Conservation (phyloP, 1,284 basidiomycete species). For the Heterobasidion parviporum region DNA sequence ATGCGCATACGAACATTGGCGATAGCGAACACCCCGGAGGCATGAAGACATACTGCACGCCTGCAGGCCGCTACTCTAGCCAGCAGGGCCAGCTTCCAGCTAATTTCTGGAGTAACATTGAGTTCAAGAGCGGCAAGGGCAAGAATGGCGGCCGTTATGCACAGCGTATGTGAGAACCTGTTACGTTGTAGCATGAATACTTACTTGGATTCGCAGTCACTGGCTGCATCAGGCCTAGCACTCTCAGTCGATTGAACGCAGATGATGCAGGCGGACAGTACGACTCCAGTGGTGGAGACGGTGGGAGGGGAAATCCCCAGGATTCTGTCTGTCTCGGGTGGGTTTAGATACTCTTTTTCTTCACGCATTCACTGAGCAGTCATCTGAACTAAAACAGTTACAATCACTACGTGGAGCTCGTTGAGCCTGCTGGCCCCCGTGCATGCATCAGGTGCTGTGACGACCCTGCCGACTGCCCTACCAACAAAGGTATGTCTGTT, state of each 20-base stretch:
- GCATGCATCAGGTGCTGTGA: constrained; percentile 46
- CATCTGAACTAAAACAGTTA: constrained; percentile 21
- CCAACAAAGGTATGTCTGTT: constrained; percentile 26
- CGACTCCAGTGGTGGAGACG: constrained; percentile 40
- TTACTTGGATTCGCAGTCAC: constrained; percentile 26
- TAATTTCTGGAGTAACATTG: constrained; percentile 39
- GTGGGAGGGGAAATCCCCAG: constrained; percentile 36
- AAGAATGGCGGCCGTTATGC: constrained; percentile 27
- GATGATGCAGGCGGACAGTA: constrained; percentile 41
- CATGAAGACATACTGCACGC: constrained; percentile 40
- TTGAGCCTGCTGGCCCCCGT: constrained; percentile 34
- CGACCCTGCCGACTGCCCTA: constrained; percentile 35
- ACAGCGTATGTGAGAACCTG: constrained; percentile 24
- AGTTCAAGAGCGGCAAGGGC: constrained; percentile 30
- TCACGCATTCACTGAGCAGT: no score
- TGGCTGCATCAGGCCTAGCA: constrained; percentile 36
- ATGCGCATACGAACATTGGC: constrained; percentile 40
- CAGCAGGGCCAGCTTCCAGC: constrained; percentile 33
- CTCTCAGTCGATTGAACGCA: constrained; percentile 31
- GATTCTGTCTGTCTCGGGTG: constrained; percentile 39
- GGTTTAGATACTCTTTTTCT: constrained; percentile 5
- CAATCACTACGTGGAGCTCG: constrained; percentile 42
- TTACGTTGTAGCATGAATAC: neutral
- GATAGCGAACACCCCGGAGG: constrained; percentile 43
- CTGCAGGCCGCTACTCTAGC: constrained; percentile 22